Evolutionary conservation across 2,329 filamentous ascomycete species (phyloP).

Genomic region (Venturia effusa): DNA sequence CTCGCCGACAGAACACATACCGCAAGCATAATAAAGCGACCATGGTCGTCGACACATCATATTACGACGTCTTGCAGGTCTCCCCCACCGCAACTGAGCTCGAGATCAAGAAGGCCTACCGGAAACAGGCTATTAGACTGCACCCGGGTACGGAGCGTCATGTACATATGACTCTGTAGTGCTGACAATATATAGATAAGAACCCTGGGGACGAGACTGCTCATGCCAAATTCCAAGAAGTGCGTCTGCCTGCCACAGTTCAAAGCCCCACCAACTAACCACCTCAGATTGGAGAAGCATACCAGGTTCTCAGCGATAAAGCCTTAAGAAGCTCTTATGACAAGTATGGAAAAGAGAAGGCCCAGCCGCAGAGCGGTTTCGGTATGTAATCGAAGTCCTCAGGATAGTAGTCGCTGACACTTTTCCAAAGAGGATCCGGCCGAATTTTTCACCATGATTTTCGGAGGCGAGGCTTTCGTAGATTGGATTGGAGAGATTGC

Average conservation of each 20-base stretch:
- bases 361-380: slow-evolving; percentile 83
- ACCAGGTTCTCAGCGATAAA: slow-evolving; percentile 75
- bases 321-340: slow-evolving; percentile 88
- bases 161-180: slow-evolving; percentile 3
- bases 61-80: slow-evolving; percentile 82
- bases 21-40: neutral
- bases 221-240: slow-evolving; percentile 86
- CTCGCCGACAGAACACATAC: neutral
- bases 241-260: slow-evolving; percentile 28
- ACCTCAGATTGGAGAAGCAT: slow-evolving; percentile 54
- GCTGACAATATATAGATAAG: slow-evolving; percentile 55
- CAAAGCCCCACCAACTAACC: slow-evolving; percentile 9
- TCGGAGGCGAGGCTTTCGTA: slow-evolving; percentile 88
- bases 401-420: slow-evolving; percentile 10
- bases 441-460: slow-evolving; percentile 98
- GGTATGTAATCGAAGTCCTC: slow-evolving; percentile 36
- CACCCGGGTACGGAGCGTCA: slow-evolving; percentile 56
- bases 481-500: slow-evolving; percentile 98
- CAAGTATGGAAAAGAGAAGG: slow-evolving; percentile 91
- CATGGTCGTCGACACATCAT: slow-evolving; percentile 82
- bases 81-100: slow-evolving; percentile 75
- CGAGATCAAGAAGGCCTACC: slow-evolving; percentile 95
- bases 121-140: slow-evolving; percentile 81
- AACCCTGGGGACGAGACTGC: slow-evolving; percentile 93
- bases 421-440: slow-evolving; percentile 64